These are phyloP conservation scores for Ceratocystis diversiconidia DNA, from an alignment of 2,329 filamentous ascomycete species.

Conservation along the genomic window DNA sequence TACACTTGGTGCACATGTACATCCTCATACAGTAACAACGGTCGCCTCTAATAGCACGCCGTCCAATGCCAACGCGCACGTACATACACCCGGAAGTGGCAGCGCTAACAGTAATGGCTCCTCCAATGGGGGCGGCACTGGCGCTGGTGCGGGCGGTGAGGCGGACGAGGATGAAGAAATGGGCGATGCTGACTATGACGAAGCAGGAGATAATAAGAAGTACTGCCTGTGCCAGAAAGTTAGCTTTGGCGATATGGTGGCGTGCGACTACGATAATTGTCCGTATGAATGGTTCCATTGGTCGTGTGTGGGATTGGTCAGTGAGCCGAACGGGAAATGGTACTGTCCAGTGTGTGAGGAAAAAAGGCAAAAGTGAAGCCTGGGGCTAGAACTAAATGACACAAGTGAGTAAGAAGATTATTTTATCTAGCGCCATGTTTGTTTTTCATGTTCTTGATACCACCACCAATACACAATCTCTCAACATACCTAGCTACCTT, in stretches of 20 bases:
- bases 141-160: conserved; percentile 24
- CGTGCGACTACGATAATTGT: conserved; percentile 71
- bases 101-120: background rate
- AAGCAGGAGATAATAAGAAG: conserved; percentile 62
- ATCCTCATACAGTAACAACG: background rate
- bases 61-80: too few relatives aligned
- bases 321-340: conserved; percentile 53
- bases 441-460: background rate
- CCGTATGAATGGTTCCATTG: conserved; percentile 82
- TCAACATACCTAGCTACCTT: background rate
- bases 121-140: conserved; percentile 18
- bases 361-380: conserved; percentile 31
- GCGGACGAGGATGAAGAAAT: conserved; percentile 42
- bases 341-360: conserved; percentile 50
- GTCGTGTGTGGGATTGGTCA: conserved; percentile 55
- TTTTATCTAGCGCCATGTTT: background rate
- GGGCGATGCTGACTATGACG: conserved; percentile 48
- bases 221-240: conserved; percentile 76
- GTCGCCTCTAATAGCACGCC: conserved; percentile 13
- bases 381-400: background rate
- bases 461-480: background rate
- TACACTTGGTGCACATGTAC: background rate
- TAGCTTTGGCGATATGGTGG: conserved; percentile 78
- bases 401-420: background rate
- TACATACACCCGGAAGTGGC: background rate